Conservation (phyloP, 768 basidiomycete genomes). For the Russula earlei region DNA sequence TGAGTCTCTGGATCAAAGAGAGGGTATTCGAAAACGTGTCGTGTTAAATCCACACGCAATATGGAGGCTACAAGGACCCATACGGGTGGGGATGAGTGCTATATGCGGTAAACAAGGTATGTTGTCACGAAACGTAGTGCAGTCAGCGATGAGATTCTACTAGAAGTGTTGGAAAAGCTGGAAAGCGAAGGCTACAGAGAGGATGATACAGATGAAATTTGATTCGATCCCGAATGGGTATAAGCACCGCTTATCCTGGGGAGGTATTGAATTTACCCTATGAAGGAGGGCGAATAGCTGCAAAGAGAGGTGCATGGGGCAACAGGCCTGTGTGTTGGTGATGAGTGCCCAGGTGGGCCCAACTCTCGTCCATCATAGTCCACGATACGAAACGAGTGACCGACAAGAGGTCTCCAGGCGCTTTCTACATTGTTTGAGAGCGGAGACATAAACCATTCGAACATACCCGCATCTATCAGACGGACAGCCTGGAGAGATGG, state of each 20-base stretch:
- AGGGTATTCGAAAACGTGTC: background rate
- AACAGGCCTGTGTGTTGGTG: background rate
- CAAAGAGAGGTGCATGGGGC: background rate
- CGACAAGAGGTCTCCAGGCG: slow-evolving; percentile 3
- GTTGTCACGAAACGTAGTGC: background rate
- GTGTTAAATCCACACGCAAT: too few relatives aligned
- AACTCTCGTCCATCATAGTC: background rate
- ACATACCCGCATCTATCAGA: background rate
- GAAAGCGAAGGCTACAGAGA: background rate
- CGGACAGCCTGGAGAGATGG: slow-evolving; percentile 1
- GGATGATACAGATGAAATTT: background rate
- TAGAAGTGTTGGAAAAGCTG: background rate
- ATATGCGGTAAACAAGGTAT: background rate
- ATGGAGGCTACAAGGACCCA: background rate
- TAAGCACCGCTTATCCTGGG: too few relatives aligned
- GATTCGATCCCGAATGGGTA: background rate
- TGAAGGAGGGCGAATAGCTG: background rate
- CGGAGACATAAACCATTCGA: slow-evolving; percentile 1
- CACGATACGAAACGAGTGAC: slow-evolving; percentile 1
- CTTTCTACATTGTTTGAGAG: slow-evolving; percentile 1
- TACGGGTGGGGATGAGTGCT: background rate
- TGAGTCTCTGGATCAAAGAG: background rate
- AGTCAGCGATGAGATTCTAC: background rate
- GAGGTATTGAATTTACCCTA: too few relatives aligned
- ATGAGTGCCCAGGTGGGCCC: background rate